phyloP scores from a whole-genome alignment of 1,284 basidiomycete species.

The Sporisorium exsertum region DNA sequence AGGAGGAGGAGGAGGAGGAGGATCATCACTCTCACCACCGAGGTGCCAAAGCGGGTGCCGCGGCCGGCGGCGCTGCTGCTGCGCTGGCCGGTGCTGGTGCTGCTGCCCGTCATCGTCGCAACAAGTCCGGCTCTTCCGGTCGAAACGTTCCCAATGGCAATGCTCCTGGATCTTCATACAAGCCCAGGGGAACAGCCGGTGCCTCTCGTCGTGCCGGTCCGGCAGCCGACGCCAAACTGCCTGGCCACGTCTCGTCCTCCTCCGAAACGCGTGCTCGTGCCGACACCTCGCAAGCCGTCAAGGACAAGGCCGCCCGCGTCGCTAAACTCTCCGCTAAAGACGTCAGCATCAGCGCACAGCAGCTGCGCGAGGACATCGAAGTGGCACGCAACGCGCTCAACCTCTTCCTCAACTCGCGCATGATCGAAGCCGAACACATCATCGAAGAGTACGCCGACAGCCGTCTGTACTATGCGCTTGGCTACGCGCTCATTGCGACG shows the following conservation, averaged over 20 bases:
- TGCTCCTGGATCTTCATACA: conserved; percentile 20
- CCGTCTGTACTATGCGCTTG: conserved; percentile 67
- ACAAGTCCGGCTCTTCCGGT: conserved; percentile 28
- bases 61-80: conserved; percentile 11
- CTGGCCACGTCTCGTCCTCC: conserved; percentile 16
- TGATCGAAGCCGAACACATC: conserved; percentile 66
- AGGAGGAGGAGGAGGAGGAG: conserved; percentile 55
- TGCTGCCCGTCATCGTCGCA: conserved; percentile 30
- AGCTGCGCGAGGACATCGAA: conserved; percentile 58
- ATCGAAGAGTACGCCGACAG: conserved; percentile 58
- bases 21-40: conserved; percentile 20
- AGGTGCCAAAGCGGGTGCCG: conserved; percentile 8
- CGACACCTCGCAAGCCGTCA: conserved; percentile 46
- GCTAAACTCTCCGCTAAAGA: conserved; percentile 58
- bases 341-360: conserved; percentile 45
- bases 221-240: background rate
- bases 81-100: conserved; percentile 20
- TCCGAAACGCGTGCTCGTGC: conserved; percentile 48
- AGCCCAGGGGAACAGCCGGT: conserved; percentile 45
- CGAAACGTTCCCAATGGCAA: conserved; percentile 11
- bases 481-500: conserved; percentile 63
- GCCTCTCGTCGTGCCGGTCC: conserved; percentile 48
- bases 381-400: conserved; percentile 58
- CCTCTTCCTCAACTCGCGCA: conserved; percentile 68
- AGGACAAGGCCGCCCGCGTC: conserved; percentile 61